Evolutionary conservation across 768 basidiomycete species (phyloP).

Genomic region (Termitomyces sp.): DNA sequence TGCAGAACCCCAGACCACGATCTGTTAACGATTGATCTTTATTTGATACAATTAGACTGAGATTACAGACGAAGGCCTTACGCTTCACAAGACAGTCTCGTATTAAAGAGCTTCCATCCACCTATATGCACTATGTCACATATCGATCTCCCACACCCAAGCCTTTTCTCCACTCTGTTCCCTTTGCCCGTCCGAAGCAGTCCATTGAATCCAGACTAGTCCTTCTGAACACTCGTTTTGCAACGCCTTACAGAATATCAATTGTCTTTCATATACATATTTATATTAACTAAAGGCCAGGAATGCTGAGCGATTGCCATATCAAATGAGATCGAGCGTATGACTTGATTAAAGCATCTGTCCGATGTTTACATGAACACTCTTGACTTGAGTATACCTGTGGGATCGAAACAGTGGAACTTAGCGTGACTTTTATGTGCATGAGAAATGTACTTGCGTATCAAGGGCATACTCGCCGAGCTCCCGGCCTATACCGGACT

Average conservation of each 20-base stretch:
- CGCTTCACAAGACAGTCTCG: too few relatives aligned
- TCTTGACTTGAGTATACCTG: slow-evolving; percentile 18
- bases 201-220: background rate
- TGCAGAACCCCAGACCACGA: too few relatives aligned
- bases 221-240: background rate
- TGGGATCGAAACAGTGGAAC: background rate
- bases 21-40: too few relatives aligned
- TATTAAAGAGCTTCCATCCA: background rate
- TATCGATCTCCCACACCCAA: too few relatives aligned
- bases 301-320: background rate
- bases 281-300: background rate
- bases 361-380: slow-evolving; percentile 18
- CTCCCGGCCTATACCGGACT: slow-evolving; percentile 22
- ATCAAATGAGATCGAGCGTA: background rate
- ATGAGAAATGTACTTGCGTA: slow-evolving; percentile 10
- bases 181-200: background rate
- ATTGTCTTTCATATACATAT: background rate
- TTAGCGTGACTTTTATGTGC: too few relatives aligned
- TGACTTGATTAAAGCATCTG: slow-evolving; percentile 9
- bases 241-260: background rate
- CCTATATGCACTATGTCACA: too few relatives aligned
- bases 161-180: too few relatives aligned
- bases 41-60: too few relatives aligned
- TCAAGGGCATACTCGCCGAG: slow-evolving; percentile 23
- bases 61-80: too few relatives aligned